Evolutionary conservation across 441 rosid genomes (phyloP).

Genomic region (Heliophila coronopifolia): DNA sequence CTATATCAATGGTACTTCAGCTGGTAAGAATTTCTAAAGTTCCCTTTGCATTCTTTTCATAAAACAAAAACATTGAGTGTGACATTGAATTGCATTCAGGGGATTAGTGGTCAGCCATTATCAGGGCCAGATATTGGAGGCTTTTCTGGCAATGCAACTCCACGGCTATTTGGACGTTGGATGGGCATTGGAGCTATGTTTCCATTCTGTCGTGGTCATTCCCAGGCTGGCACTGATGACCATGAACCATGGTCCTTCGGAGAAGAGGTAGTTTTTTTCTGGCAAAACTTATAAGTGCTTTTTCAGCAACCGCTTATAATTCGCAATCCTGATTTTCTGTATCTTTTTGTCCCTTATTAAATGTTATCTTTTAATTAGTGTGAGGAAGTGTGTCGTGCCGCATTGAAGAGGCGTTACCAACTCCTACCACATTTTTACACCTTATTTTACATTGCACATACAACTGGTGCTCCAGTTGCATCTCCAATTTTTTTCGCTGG

Average conservation of each 20-base stretch:
- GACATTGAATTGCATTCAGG: constrained; percentile 42
- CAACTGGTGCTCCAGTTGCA: constrained; percentile 70
- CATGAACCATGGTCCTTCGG: constrained; percentile 99
- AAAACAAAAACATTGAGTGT: background rate
- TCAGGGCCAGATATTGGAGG: constrained; percentile 99
- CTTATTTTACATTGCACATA: constrained; percentile 82
- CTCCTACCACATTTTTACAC: constrained; percentile 84
- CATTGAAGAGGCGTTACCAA: constrained; percentile 87
- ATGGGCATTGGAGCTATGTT: constrained; percentile 95
- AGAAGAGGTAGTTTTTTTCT: constrained; percentile 73
- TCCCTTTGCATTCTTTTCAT: constrained; percentile 10
- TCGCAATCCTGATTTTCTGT: background rate
- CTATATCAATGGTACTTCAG: constrained; percentile 86
- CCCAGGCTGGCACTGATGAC: constrained; percentile 59
- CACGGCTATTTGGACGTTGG: constrained; percentile 90
- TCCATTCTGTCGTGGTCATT: constrained; percentile 95
- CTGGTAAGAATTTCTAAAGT: constrained; percentile 50
- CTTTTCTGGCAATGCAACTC: constrained; percentile 83
- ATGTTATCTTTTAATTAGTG: constrained; percentile 42
- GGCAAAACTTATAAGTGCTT: no score
- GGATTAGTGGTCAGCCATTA: constrained; percentile 91
- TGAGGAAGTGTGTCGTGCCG: constrained; percentile 89
- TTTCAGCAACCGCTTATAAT: background rate
- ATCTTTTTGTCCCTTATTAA: constrained; percentile 5
- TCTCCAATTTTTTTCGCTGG: constrained; percentile 83